phyloP scores from a whole-genome alignment of 257 asterid species.

The Rauvolfia tetraphylla region DNA sequence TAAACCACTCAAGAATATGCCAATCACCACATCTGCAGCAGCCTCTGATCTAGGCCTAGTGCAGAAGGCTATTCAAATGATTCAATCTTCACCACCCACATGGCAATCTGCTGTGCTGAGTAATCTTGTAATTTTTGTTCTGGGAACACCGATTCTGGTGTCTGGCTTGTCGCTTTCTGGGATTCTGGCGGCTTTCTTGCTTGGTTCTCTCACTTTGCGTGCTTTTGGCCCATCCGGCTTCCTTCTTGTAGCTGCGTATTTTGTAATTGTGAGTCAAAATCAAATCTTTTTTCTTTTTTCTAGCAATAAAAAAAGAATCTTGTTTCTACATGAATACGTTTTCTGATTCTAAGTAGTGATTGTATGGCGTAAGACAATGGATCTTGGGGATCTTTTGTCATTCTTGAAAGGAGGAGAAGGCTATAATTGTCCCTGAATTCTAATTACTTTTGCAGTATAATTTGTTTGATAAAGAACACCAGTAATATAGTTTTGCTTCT shows the following conservation, averaged over 20 bases:
- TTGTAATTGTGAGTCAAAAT: conserved; percentile 62
- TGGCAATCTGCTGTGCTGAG: conserved; percentile 74
- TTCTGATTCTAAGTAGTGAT: not conserved
- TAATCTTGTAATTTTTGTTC: conserved; percentile 49
- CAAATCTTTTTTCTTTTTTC: not conserved
- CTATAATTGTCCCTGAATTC: not conserved
- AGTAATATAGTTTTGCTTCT: not conserved
- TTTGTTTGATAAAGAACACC: not conserved
- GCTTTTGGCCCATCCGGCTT: conserved; percentile 76
- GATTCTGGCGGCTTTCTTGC: conserved; percentile 76
- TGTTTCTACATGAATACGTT: not conserved
- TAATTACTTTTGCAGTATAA: not conserved
- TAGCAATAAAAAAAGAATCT: too few species aligned
- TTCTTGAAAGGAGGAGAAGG: not conserved
- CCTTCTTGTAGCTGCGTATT: conserved; percentile 80
- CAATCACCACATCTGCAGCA: conserved; percentile 31
- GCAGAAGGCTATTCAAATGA: conserved; percentile 49
- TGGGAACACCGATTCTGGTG: conserved; percentile 72
- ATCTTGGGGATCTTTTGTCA: not conserved
- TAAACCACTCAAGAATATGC: conserved; percentile 20
- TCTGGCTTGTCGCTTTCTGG: conserved; percentile 85
- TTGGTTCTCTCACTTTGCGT: conserved; percentile 94
- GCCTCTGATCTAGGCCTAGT: conserved; percentile 45
- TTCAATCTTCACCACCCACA: conserved; percentile 69
- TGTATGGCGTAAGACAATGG: not conserved